phyloP scores from a whole-genome alignment of 352 stramenopile species.

The Globisporangium cylindrosporum region DNA sequence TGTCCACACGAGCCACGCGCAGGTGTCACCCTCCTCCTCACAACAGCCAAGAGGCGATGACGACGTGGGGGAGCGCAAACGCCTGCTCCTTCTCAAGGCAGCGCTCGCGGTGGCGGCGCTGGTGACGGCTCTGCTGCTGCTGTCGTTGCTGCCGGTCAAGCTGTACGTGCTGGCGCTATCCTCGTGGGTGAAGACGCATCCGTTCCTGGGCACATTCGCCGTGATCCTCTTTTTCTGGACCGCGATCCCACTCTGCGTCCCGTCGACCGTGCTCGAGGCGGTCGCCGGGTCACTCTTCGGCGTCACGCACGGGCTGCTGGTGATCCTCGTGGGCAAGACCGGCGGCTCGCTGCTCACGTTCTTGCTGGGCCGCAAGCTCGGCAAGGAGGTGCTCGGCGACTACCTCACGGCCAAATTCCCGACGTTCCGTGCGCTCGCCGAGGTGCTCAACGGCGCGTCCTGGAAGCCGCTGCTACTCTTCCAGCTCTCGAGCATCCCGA shows the following conservation, averaged over 20 bases:
- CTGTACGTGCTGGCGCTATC: conserved; percentile 35
- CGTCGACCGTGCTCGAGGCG: conserved; percentile 64
- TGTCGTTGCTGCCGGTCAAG: conserved; percentile 50
- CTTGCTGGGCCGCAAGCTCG: conserved; percentile 47
- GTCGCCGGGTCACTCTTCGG: conserved; percentile 67
- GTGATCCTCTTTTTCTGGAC: conserved; percentile 58
- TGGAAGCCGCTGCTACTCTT: conserved; percentile 81
- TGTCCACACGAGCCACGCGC: not conserved
- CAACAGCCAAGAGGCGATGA: not conserved
- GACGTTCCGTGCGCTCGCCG: conserved; percentile 64
- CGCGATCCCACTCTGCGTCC: conserved; percentile 66
- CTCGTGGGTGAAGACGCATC: conserved; percentile 49
- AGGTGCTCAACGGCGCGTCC: conserved; percentile 55
- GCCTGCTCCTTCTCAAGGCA: conserved; percentile 4
- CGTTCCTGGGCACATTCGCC: conserved; percentile 46
- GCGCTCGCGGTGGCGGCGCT: conserved; percentile 2
- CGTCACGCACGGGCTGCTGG: conserved; percentile 40
- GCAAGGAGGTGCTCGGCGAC: conserved; percentile 53
- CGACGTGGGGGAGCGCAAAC: not conserved
- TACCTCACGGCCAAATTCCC: conserved; percentile 64
- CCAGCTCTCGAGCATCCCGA: conserved; percentile 75
- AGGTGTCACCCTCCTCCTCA: not conserved
- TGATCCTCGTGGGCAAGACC: conserved; percentile 68
- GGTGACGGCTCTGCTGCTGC: conserved; percentile 15
- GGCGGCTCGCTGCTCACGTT: conserved; percentile 69